Conservation (phyloP, 352 stramenopile genomes). For the Phytophthora pluvialis region DNA sequence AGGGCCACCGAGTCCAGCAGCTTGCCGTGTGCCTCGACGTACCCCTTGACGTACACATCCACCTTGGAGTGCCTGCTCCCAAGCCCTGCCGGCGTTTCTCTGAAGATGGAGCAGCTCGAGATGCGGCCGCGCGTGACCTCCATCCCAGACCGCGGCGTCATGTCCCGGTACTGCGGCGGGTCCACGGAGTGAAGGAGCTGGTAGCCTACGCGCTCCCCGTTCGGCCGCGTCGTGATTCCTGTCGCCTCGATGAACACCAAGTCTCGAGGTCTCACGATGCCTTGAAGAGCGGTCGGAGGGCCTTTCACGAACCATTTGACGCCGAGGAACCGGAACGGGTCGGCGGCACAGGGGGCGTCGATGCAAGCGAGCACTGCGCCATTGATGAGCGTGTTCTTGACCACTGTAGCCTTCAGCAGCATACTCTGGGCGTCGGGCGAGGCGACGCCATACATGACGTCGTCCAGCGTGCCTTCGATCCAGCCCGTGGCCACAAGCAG, state of each 20-base stretch:
- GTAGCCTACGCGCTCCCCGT: conserved; percentile 39
- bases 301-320: conserved; percentile 46
- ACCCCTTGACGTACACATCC: conserved; percentile 50
- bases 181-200: conserved; percentile 45
- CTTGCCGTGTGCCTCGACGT: conserved; percentile 48
- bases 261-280: conserved; percentile 36
- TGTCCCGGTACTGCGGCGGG: conserved; percentile 28
- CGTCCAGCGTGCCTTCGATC: conserved; percentile 51
- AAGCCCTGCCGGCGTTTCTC: conserved; percentile 20
- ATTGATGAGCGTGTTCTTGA: conserved; percentile 39
- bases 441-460: conserved; percentile 73
- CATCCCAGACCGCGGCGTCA: conserved; percentile 17
- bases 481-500: conserved; percentile 47
- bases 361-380: conserved; percentile 41
- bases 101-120: conserved; percentile 46
- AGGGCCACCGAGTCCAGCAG: conserved; percentile 48
- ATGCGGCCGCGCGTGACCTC: conserved; percentile 40
- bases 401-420: conserved; percentile 50
- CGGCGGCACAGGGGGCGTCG: conserved; percentile 27
- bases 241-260: conserved; percentile 45
- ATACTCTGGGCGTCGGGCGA: conserved; percentile 53
- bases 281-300: conserved; percentile 27
- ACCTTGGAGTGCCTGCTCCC: conserved; percentile 31
- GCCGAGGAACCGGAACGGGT: conserved; percentile 44
- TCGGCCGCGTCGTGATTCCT: conserved; percentile 35